Evolutionary conservation across 2,329 filamentous ascomycete species (phyloP).

Genomic region (Fulvia fulva): DNA sequence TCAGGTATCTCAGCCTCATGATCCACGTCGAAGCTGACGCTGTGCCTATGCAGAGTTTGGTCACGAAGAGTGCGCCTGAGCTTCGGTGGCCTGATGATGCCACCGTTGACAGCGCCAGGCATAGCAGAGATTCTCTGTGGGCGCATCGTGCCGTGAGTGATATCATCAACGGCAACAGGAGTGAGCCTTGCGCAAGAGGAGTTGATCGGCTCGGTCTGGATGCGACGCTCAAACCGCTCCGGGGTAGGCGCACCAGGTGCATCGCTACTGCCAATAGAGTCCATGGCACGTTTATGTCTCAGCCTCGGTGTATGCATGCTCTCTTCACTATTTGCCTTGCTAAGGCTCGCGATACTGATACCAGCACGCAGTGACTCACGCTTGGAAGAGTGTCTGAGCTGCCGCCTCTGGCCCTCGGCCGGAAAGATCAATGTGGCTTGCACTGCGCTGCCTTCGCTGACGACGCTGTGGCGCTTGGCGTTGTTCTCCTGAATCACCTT

Average conservation of each 20-base stretch:
- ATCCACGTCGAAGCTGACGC: background rate
- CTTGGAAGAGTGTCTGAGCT: slow-evolving; percentile 24
- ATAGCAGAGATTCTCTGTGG: background rate
- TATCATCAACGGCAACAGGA: background rate
- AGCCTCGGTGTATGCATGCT: slow-evolving; percentile 12
- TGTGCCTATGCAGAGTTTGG: slow-evolving; percentile 10
- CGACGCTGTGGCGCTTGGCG: slow-evolving; percentile 27
- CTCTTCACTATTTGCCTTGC: slow-evolving; percentile 17
- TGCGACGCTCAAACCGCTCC: slow-evolving; percentile 1
- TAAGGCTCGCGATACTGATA: slow-evolving; percentile 14
- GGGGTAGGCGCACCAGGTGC: background rate
- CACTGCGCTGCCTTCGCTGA: slow-evolving; percentile 23
- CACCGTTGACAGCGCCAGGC: background rate
- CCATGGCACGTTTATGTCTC: slow-evolving; percentile 18
- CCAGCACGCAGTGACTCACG: slow-evolving; percentile 24
- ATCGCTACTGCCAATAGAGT: slow-evolving; percentile 12
- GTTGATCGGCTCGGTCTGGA: background rate
- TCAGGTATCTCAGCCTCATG: background rate
- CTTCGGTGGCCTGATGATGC: slow-evolving; percentile 11
- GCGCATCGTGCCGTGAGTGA: background rate
- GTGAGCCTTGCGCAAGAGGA: background rate
- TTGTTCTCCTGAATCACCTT: slow-evolving; percentile 27
- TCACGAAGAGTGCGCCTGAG: slow-evolving; percentile 17
- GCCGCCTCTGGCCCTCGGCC: slow-evolving; percentile 17
- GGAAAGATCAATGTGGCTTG: slow-evolving; percentile 14